Conservation (phyloP, 768 basidiomycete genomes). For the Mycena kentingensis region DNA sequence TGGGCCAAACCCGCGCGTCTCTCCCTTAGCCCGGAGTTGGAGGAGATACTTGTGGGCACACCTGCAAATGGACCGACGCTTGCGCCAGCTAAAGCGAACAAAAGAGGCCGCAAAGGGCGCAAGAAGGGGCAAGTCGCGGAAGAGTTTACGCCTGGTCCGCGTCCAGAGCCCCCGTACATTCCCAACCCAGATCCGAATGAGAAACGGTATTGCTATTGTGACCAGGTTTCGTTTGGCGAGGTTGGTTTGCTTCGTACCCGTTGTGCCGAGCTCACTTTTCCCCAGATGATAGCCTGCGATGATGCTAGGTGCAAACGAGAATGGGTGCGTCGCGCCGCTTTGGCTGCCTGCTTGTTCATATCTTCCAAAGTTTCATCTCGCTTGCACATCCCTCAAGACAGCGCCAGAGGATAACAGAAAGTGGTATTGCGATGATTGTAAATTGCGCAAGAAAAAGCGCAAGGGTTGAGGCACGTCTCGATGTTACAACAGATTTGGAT, state of each 20-base stretch:
- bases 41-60: constrained; percentile 28
- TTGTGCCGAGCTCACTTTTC: constrained; percentile 16
- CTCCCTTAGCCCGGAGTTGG: constrained; percentile 45
- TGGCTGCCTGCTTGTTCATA: constrained; percentile 1
- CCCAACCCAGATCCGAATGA: constrained; percentile 48
- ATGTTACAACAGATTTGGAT: constrained; percentile 19
- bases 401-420: constrained; percentile 56
- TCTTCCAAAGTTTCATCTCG: constrained; percentile 65
- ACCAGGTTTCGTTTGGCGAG: constrained; percentile 78
- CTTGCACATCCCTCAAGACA: constrained; percentile 61
- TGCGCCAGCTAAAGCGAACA: constrained; percentile 18
- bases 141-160: constrained; percentile 25
- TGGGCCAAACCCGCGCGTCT: constrained; percentile 48
- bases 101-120: constrained; percentile 28
- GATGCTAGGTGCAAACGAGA: constrained; percentile 66
- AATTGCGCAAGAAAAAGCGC: constrained; percentile 38
- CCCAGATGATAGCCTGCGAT: constrained; percentile 88
- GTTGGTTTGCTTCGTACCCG: constrained; percentile 41
- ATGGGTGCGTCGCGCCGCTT: constrained; percentile 59
- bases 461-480: too few relatives aligned
- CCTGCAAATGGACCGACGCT: constrained; percentile 18
- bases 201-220: constrained; percentile 78
- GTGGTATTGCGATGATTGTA: constrained; percentile 77
- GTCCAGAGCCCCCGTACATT: constrained; percentile 15
- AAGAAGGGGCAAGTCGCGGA: constrained; percentile 14